These are phyloP conservation scores for Pistacia integerrima DNA, from an alignment of 345 rosid genomes.

Conservation along the genomic window DNA sequence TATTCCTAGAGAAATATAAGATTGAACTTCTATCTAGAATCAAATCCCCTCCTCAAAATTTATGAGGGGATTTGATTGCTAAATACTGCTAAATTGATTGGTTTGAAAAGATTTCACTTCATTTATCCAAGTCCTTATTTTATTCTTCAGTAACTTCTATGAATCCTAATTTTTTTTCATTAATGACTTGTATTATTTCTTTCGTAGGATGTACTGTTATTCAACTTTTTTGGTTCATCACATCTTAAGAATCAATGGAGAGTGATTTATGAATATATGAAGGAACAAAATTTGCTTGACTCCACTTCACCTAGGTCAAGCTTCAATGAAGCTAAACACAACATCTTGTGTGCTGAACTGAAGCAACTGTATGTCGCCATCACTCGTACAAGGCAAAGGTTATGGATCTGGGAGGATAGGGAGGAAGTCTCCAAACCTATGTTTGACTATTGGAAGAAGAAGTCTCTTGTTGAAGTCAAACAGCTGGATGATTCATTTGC, in stretches of 20 bases:
- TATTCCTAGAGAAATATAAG: not conserved
- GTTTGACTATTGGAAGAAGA: slow-evolving; percentile 42
- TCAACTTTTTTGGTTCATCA: slow-evolving; percentile 55
- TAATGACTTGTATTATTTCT: not conserved
- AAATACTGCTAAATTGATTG: not conserved
- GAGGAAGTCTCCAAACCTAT: slow-evolving; percentile 42
- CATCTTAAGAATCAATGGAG: slow-evolving; percentile 49
- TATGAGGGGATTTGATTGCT: not conserved
- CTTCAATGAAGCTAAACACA: slow-evolving; percentile 41
- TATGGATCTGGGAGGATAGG: slow-evolving; percentile 53
- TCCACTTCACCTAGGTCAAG: slow-evolving; percentile 10
- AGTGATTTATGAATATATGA: slow-evolving; percentile 47
- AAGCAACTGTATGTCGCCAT: slow-evolving; percentile 55
- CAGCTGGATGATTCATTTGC: slow-evolving; percentile 40
- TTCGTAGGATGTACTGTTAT: slow-evolving; percentile 51
- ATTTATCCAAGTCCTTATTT: not conserved
- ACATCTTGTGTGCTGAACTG: slow-evolving; percentile 50
- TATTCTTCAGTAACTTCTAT: not conserved
- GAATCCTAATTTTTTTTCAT: not conserved
- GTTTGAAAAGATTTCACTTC: not conserved
- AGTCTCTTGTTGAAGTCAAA: slow-evolving; percentile 36
- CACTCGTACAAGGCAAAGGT: slow-evolving; percentile 57
- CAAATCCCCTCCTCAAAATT: not conserved
- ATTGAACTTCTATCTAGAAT: not conserved
- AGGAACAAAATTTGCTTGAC: slow-evolving; percentile 35